Evolutionary conservation across 768 basidiomycete genomes (phyloP), one percentile per base, ranked within the genome.

Genomic region (Sutorius australiensis): DNA sequence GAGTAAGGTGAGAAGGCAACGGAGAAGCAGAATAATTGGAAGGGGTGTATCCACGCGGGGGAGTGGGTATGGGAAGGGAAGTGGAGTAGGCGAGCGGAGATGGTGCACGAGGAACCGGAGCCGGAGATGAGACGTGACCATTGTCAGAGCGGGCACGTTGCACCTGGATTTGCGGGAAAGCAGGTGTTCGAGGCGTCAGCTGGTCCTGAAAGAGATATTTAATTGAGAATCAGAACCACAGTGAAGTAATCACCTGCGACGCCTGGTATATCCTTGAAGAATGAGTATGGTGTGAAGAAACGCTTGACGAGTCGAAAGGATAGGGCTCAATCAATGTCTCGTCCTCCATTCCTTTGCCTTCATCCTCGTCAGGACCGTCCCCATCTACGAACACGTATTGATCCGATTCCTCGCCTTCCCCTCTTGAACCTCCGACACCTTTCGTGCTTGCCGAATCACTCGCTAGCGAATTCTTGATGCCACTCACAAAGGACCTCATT

Each of bases 371-470:
- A 37, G 54, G 55, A 7, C 48, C 53, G 21, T 60, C 36, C 0
- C 56, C 69, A 13, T 63, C 46, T 19, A 71, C 65, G 43, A 70
- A 51, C 0, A 70, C 54, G 24, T 63, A 71, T 34, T 55, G 67
- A 4, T 63, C 66, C 2, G 57, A 54, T 46, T 50, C 63, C 36
- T 51, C 61, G 6, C 51, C 53, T 3, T 10, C 28, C 39, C 32
- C 37, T 24, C 50, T 44, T 30, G 60, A 33, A 11, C 45, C 34
- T 39, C 37, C 37, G 16, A 33, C 27, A 13, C 38, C 56, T 14
- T 40, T 53, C 43, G 9, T 31, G 16, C 57, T 59, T 21, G 50
- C 45, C 8, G 55, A 45, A 45, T 63, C 59, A 41, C 46, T 63
- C 10, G 55, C 14, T 27, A 61, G 19, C 28, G 65, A 60, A 49